Conservation (phyloP, 179 eudicot species). For the Carnegiea gigantea region DNA sequence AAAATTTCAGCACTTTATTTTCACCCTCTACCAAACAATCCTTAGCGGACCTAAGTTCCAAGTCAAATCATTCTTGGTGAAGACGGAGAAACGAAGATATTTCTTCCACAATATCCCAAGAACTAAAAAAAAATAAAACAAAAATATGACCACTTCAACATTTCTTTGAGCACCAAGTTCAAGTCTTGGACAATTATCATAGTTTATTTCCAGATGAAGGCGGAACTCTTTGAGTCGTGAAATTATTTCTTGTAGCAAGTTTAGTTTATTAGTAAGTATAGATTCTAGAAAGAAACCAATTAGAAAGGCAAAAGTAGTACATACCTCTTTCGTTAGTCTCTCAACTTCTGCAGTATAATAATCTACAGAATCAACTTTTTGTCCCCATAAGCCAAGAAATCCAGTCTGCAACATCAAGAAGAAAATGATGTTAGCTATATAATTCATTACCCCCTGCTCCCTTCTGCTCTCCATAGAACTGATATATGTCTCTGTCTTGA, state of each 20-base stretch:
- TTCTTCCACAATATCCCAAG: background rate
- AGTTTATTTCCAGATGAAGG: background rate
- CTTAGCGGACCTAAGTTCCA: background rate
- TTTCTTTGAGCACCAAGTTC: background rate
- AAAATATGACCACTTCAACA: background rate
- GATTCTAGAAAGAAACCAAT: background rate
- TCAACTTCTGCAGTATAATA: constrained; percentile 62
- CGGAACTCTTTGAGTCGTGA: background rate
- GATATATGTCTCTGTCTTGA: background rate
- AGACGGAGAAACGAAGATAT: background rate
- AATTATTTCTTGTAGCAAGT: background rate
- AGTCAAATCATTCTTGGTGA: background rate
- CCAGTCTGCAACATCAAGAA: constrained; percentile 61
- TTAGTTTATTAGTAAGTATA: background rate
- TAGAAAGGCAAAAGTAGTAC: constrained; percentile 27
- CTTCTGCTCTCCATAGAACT: background rate
- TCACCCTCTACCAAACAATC: background rate
- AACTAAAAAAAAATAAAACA: too few species aligned
- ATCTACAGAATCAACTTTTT: constrained; percentile 80
- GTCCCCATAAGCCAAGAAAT: constrained; percentile 76
- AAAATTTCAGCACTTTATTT: background rate
- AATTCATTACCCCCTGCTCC: background rate
- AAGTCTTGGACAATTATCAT: background rate
- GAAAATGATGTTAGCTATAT: constrained; percentile 14
- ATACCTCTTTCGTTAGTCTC: constrained; percentile 70